Conservation (phyloP, 1,284 basidiomycete genomes). For the Trichosporon sp. region DNA sequence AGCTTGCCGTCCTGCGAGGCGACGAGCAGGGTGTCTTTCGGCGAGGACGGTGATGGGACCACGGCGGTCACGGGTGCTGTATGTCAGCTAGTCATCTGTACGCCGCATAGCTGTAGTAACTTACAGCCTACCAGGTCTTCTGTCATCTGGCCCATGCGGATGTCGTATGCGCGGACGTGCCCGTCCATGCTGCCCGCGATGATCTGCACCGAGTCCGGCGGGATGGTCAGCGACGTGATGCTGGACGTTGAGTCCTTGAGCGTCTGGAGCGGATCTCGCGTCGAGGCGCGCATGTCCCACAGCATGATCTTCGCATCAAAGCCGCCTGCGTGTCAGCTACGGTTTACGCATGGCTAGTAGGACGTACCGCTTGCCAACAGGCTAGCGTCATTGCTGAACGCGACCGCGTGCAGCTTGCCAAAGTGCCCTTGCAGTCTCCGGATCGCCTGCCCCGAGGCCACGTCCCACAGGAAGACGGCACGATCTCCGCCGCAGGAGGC, state of each 20-base stretch:
- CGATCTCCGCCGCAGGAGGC: constrained; percentile 91
- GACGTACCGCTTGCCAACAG: constrained; percentile 75
- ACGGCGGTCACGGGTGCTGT: constrained; percentile 75
- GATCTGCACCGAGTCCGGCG: constrained; percentile 57
- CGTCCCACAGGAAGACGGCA: constrained; percentile 92
- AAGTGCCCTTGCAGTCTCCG: constrained; percentile 80
- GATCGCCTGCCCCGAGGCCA: constrained; percentile 74
- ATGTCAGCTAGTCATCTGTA: constrained; percentile 7
- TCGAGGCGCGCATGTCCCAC: constrained; percentile 81
- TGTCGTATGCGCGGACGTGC: constrained; percentile 82
- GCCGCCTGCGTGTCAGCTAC: constrained; percentile 27
- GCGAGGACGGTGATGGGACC: constrained; percentile 57
- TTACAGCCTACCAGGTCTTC: constrained; percentile 83
- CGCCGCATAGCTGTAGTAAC: constrained; percentile 45
- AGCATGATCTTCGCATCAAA: constrained; percentile 78
- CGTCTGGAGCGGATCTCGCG: constrained; percentile 79
- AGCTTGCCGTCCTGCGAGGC: constrained; percentile 77
- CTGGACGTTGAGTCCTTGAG: constrained; percentile 86
- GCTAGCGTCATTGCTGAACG: constrained; percentile 72
- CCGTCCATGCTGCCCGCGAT: constrained; percentile 86
- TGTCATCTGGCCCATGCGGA: constrained; percentile 82
- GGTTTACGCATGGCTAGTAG: not conserved
- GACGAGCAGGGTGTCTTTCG: constrained; percentile 69
- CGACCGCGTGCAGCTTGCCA: constrained; percentile 82
- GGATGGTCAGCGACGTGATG: constrained; percentile 72